Evolutionary conservation across 768 basidiomycete genomes (phyloP).

Genomic region (Rhizopogon rudus): DNA sequence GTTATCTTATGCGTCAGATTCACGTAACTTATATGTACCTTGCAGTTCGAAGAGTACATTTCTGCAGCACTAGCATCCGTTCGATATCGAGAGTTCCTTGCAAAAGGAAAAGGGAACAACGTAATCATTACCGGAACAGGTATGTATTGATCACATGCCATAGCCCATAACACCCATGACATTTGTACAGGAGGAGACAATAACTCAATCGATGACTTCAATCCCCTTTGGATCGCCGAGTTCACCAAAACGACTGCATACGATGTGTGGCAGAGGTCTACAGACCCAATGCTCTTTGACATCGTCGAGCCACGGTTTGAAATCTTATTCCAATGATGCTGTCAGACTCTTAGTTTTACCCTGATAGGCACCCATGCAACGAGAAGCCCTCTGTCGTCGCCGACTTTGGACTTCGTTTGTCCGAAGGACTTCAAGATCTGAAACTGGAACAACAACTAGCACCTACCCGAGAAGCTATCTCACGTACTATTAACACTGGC

Average conservation of each 20-base stretch:
- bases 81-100: conserved; percentile 84
- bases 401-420: conserved; percentile 87
- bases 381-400: conserved; percentile 86
- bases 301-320: conserved; percentile 85
- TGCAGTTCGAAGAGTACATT: conserved; percentile 88
- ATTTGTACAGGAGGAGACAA: conserved; percentile 42
- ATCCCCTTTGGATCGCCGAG: conserved; percentile 80
- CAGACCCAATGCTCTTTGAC: conserved; percentile 92
- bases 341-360: not conserved
- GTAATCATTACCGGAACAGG: conserved; percentile 65
- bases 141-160: conserved; percentile 9
- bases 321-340: not conserved
- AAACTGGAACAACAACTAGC: conserved; percentile 92
- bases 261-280: conserved; percentile 85
- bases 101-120: conserved; percentile 57
- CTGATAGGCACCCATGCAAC: conserved; percentile 82
- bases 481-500: conserved; percentile 66
- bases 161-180: conserved; percentile 1
- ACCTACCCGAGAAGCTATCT: conserved; percentile 86
- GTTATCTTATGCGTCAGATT: conserved; percentile 3
- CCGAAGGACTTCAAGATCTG: conserved; percentile 92
- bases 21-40: not conserved
- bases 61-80: conserved; percentile 82
- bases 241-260: conserved; percentile 87
- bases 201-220: conserved; percentile 74